Evolutionary conservation across 2,329 filamentous ascomycete species (phyloP), one percentile per base, ranked within the genome.

Genomic region (Nannizziopsis arthrosporioides): DNA sequence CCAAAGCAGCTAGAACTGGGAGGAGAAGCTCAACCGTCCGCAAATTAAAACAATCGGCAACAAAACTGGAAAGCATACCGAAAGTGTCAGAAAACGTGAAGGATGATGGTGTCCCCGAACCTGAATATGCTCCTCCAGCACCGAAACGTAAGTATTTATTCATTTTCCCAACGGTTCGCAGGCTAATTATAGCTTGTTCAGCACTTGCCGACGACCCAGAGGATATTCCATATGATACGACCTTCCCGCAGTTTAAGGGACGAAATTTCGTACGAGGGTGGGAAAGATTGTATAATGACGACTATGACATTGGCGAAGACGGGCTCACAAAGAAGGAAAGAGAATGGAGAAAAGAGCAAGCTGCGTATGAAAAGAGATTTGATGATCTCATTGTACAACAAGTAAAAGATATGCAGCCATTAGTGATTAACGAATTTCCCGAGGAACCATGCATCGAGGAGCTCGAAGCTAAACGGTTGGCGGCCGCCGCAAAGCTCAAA

Each of bases 41-140:
- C 49, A 76, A 74, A 53, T 71, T 74, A 2, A 74, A 76, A 42
- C 73, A 75, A 42, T 69, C 76, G 15, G 69, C 62, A n/a, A 47
- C 30, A 10, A 47, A 39, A 37, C 36, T 34, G 39, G 32, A 34
- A 34, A 18, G 5, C 3, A 42, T 38, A 17, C 27, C 41, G 30
- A 30, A 48, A 34, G 14, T 19, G 61, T 72, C 55, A 68, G 72
- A 63, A 39, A 54, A 63, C 44, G 52, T 63, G 12, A 76, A 81
- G 35, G 63, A 61, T 10, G 62, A 66, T n/a, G 69, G 74, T 52
- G 73, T 85, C 39, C 80, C 81, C 19, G 89, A 95, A 47, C 79
- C 90, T 51, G 92, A 96, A 71, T 94, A 94, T 63, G 88, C 87
- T 62, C 87, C 90, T 5, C 86, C 87, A 0, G 81, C 73, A 51